These are phyloP conservation scores for Cutaneotrichosporon spelunceum DNA, from an alignment of 1,284 basidiomycete genomes.

Conservation along the genomic window DNA sequence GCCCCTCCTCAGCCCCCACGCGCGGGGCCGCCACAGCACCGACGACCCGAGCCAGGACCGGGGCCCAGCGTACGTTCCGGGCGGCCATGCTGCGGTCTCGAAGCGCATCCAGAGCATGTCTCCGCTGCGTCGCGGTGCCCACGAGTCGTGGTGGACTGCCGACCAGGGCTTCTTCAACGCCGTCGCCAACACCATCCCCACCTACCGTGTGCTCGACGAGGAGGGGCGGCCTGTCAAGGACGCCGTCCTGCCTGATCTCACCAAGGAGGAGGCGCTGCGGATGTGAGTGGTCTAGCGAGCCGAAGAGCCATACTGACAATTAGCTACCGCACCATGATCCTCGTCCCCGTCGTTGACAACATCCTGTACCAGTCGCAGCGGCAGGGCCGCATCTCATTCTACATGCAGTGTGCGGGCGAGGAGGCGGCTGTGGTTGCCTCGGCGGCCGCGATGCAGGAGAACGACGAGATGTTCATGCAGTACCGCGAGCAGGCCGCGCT, in stretches of 20 bases:
- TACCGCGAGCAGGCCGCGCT: conserved; percentile 85
- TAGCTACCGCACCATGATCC: conserved; percentile 76
- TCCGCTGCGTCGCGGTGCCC: conserved; percentile 44
- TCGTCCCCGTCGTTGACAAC: conserved; percentile 80
- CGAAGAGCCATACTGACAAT: not conserved
- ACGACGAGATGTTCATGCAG: conserved; percentile 66
- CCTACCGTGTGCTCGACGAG: conserved; percentile 76
- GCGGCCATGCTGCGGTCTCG: conserved; percentile 36
- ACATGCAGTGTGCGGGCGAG: conserved; percentile 73
- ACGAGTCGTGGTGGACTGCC: conserved; percentile 49
- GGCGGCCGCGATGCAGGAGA: conserved; percentile 74
- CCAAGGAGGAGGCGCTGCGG: conserved; percentile 65
- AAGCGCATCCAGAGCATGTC: conserved; percentile 37
- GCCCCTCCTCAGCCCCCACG: conserved; percentile 28
- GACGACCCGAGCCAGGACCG: conserved; percentile 22
- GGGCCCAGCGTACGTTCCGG: conserved; percentile 40
- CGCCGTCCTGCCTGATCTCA: conserved; percentile 69
- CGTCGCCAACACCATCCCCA: conserved; percentile 59
- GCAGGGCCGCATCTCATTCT: conserved; percentile 91
- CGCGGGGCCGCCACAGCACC: conserved; percentile 24
- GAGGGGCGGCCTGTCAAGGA: conserved; percentile 67
- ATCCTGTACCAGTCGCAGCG: conserved; percentile 87
- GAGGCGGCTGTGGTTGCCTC: conserved; percentile 88
- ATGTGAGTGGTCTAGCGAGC: conserved; percentile 57
- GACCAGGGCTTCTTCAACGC: conserved; percentile 50